These are phyloP conservation scores for Boletus insuetus DNA, from an alignment of 768 basidiomycete genomes.

Conservation along the genomic window DNA sequence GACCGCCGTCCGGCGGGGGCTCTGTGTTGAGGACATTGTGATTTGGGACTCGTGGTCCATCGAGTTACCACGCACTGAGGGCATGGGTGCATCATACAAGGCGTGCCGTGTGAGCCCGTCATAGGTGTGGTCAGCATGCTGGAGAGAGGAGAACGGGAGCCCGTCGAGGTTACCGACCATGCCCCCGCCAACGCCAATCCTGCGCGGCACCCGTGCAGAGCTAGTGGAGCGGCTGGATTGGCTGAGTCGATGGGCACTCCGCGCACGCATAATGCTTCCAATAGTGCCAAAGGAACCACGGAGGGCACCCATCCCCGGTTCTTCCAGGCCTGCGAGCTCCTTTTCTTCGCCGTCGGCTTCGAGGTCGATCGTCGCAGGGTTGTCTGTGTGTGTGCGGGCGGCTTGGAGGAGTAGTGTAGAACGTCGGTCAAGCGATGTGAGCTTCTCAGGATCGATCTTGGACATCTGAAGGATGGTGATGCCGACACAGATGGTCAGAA, in stretches of 20 bases:
- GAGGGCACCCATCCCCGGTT: constrained; percentile 90
- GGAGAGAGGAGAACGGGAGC: constrained; percentile 21
- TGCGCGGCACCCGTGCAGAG: constrained; percentile 17
- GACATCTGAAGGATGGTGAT: constrained; percentile 96
- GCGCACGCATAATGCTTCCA: constrained; percentile 83
- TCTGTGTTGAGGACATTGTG: constrained; percentile 27
- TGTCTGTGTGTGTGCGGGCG: constrained; percentile 67
- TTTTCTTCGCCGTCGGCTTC: constrained; percentile 61
- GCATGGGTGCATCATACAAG: constrained; percentile 86
- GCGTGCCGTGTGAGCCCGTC: constrained; percentile 72
- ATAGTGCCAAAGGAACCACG: constrained; percentile 90
- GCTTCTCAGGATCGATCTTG: constrained; percentile 82
- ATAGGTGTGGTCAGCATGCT: constrained; percentile 36
- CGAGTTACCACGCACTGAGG: constrained; percentile 35
- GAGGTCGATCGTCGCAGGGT: constrained; percentile 30
- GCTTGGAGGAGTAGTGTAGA: constrained; percentile 90
- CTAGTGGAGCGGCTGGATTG: constrained; percentile 39
- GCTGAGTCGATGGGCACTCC: constrained; percentile 51
- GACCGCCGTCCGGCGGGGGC: constrained; percentile 53
- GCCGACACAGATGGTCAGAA: constrained; percentile 87
- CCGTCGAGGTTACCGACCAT: constrained; percentile 28
- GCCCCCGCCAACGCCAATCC: constrained; percentile 25
- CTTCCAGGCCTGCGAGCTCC: constrained; percentile 58
- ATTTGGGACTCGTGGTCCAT: constrained; percentile 38
- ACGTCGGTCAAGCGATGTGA: constrained; percentile 80